Evolutionary conservation across 164 flowering plant species (phyloP).

Genomic region (Umbellularia californica): DNA sequence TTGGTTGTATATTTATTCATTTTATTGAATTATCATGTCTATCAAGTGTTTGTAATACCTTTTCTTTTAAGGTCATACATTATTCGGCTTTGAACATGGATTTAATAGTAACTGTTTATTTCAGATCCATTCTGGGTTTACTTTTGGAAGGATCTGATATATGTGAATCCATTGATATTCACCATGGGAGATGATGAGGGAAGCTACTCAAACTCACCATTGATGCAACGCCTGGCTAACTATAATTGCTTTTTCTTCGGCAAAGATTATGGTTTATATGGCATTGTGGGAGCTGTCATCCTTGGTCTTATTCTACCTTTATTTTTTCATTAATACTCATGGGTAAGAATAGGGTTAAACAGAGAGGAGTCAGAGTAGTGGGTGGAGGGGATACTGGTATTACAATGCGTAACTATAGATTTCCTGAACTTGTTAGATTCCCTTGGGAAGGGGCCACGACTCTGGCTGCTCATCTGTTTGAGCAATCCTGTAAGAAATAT

Average conservation of each 20-base stretch:
- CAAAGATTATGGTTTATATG: constrained; percentile 32
- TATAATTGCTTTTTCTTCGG: constrained; percentile 9
- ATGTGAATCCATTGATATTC: constrained; percentile 2
- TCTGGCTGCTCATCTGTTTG: constrained; percentile 77
- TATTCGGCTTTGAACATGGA: too few species aligned
- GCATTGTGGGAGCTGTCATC: constrained; percentile 37
- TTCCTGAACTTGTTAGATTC: constrained; percentile 46
- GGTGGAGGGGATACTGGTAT: constrained; percentile 80
- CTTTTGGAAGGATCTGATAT: constrained; percentile 10
- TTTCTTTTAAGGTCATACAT: too few species aligned
- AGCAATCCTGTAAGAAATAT: constrained; percentile 71
- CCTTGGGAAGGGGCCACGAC: constrained; percentile 94
- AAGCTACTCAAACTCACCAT: constrained; percentile 18
- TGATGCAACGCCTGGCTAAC: constrained; percentile 15
- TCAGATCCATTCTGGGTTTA: neutral
- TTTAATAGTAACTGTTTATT: neutral
- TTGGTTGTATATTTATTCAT: too few species aligned
- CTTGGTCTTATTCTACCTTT: constrained; percentile 46
- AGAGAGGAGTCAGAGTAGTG: constrained; percentile 65
- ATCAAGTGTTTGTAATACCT: too few species aligned
- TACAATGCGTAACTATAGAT: constrained; percentile 52
- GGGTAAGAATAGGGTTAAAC: constrained; percentile 54
- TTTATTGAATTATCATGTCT: too few species aligned
- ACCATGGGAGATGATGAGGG: constrained; percentile 36
- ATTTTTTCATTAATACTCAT: constrained; percentile 33